A percentile compares a stretch with the other conserved stretches of the same genome.
Evolutionary conservation across 2,329 filamentous ascomycete species (phyloP).

Genomic region (Neonectria ditissima): DNA sequence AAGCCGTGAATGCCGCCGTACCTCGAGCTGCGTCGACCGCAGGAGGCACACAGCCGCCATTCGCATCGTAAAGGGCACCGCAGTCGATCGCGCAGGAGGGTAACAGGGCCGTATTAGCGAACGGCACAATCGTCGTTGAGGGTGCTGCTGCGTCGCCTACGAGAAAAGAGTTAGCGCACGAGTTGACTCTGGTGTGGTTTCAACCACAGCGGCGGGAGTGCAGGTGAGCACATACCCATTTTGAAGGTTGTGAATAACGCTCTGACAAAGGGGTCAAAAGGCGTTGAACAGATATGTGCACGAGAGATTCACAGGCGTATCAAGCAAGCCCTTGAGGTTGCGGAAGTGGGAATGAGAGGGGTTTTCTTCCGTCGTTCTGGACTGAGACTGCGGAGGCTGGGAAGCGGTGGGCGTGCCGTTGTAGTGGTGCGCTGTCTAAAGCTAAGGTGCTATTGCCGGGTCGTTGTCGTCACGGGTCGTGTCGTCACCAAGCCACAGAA

Average conservation of each 20-base stretch:
- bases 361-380: slow-evolving; percentile 1
- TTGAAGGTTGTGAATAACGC: slow-evolving; percentile 38
- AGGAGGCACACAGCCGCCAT: slow-evolving; percentile 76
- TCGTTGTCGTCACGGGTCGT: slow-evolving; percentile 29
- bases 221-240: slow-evolving; percentile 51
- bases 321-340: not conserved
- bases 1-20: slow-evolving; percentile 69
- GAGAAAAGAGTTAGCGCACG: slow-evolving; percentile 33
- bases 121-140: slow-evolving; percentile 67
- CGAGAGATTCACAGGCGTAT: not conserved
- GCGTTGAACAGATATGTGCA: not conserved
- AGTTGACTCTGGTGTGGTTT: slow-evolving; percentile 30
- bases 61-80: slow-evolving; percentile 74
- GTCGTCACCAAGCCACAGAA: slow-evolving; percentile 21
- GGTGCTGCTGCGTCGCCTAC: slow-evolving; percentile 32
- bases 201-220: slow-evolving; percentile 30
- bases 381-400: slow-evolving; percentile 14
- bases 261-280: not conserved
- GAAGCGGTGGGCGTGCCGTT: slow-evolving; percentile 6
- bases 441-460: slow-evolving; percentile 12
- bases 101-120: slow-evolving; percentile 58
- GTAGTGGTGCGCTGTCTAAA: slow-evolving; percentile 17
- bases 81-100: slow-evolving; percentile 73
- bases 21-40: slow-evolving; percentile 59
- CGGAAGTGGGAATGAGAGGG: not conserved